Percentiles rank a stretch among this genome's conserved stretches.
These are phyloP conservation scores for Pholiota microspora DNA, from an alignment of 768 basidiomycete species.

Conservation along the genomic window DNA sequence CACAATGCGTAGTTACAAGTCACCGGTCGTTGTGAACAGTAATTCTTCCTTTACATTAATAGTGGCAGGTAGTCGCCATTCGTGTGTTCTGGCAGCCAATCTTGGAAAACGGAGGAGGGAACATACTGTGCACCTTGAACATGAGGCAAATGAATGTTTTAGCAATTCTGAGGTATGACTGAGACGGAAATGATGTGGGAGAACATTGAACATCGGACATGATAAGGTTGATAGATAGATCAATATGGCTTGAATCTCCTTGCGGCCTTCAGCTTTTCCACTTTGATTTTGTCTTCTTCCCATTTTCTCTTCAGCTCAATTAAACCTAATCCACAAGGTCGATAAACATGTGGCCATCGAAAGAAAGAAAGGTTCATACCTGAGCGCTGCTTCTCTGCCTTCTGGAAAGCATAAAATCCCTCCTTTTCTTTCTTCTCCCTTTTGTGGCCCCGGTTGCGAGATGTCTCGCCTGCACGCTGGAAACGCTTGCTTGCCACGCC, in stretches of 20 bases:
- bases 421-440: constrained; percentile 35
- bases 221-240: neutral
- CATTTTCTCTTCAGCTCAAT: constrained; percentile 78
- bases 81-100: no score
- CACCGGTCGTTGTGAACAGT: no score
- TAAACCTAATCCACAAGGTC: constrained; percentile 43
- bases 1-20: no score
- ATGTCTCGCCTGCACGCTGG: neutral
- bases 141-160: no score
- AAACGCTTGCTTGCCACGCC: neutral
- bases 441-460: neutral
- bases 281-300: constrained; percentile 85
- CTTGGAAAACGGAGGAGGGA: no score
- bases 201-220: neutral
- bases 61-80: no score
- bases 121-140: no score
- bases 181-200: no score
- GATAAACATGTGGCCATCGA: neutral
- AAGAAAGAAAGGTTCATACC: constrained; percentile 39
- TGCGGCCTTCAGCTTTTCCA: constrained; percentile 76
- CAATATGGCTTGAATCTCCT: constrained; percentile 88
- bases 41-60: no score
- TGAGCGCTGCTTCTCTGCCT: constrained; percentile 83
- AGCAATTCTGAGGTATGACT: no score
- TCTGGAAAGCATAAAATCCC: constrained; percentile 79